Base-by-base conservation (phyloP, 345 rosid genomes). In the Rhodomyrtus tomentosa region DNA sequence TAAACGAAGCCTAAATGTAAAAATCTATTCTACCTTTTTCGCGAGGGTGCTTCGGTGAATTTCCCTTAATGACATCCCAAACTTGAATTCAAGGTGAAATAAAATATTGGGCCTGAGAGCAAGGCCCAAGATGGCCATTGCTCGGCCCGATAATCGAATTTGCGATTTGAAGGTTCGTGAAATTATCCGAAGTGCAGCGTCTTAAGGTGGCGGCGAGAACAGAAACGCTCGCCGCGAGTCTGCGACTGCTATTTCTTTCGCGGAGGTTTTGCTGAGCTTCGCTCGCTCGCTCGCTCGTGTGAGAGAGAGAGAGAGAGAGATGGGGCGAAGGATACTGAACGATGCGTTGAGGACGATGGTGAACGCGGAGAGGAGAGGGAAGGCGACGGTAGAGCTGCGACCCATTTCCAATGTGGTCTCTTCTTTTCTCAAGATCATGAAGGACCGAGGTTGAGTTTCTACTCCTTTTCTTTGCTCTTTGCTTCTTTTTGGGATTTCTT, bases 261-360 rank as follows among this genome's bases (percentile, higher is more conserved):
- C 3, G 32, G 10, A 29, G 40, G 4, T 56, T 56, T 45, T 27
- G 18, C 14, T 1, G 6, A 58, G 24, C 38, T n/a, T 49, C 55
- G 50, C 14, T 49, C 50, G 51, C 40, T 22, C 36, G 22, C 2
- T 4, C 7, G 84, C 0, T 49, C 32, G 80, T 62, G 81, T 82
- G 50, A 48, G 50, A 48, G 50, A 48, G 50, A 49, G 50, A 49
- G 50, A 10, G 82, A 62, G 84, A 83, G 89, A 84, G 84, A 96
- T 95, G 99, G 99, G 99, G 84, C 90, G 98, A 88, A 95, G 96
- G 83, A 95, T 94, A 85, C 62, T 96, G 89, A 95, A 94, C 87
- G 93, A 95, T 48, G 99, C 98, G 27, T 86, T 97, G 91, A 94
- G 98, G 84, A 54, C 91, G 83, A 92, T 95, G 4, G 99, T 97